Evolutionary conservation across 176 grass and related monocot species (phyloP).

Genomic region (Pontederia paniculata): DNA sequence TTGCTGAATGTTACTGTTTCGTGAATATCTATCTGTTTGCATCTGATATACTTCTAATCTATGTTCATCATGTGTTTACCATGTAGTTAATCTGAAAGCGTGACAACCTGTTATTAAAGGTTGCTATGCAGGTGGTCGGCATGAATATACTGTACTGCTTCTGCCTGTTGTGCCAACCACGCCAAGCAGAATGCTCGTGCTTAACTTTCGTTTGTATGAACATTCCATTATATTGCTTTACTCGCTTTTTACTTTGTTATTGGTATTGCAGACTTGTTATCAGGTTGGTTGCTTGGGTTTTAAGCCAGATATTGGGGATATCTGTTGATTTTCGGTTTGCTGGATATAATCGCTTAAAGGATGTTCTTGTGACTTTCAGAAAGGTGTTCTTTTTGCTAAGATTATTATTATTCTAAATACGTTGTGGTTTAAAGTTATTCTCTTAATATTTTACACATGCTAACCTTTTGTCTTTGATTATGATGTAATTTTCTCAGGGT

Average conservation of each 20-base stretch:
- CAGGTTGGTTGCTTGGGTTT: conserved; percentile 44
- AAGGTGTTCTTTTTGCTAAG: conserved; percentile 38
- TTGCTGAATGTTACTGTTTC: too few species aligned
- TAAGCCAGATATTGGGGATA: conserved; percentile 37
- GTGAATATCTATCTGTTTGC: too few species aligned
- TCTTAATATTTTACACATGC: not conserved
- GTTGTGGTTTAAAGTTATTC: conserved; percentile 1
- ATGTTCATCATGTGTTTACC: too few species aligned
- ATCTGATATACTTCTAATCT: too few species aligned
- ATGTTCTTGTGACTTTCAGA: conserved; percentile 45
- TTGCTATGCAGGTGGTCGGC: too few species aligned
- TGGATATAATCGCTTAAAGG: conserved; percentile 53
- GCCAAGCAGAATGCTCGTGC: too few species aligned
- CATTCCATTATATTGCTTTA: too few species aligned
- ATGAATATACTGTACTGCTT: too few species aligned
- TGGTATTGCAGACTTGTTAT: conserved; percentile 44
- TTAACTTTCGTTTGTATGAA: too few species aligned
- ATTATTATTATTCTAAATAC: not conserved
- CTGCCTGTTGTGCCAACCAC: too few species aligned
- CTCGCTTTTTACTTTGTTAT: conserved; percentile 4
- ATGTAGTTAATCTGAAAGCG: too few species aligned
- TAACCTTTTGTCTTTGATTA: conserved; percentile 1
- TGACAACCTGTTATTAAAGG: too few species aligned
- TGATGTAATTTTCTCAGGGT: conserved; percentile 43
- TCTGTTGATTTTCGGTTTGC: conserved; percentile 55